Base-by-base conservation (phyloP, 345 rosid genomes). In the Euphorbia lathyris region DNA sequence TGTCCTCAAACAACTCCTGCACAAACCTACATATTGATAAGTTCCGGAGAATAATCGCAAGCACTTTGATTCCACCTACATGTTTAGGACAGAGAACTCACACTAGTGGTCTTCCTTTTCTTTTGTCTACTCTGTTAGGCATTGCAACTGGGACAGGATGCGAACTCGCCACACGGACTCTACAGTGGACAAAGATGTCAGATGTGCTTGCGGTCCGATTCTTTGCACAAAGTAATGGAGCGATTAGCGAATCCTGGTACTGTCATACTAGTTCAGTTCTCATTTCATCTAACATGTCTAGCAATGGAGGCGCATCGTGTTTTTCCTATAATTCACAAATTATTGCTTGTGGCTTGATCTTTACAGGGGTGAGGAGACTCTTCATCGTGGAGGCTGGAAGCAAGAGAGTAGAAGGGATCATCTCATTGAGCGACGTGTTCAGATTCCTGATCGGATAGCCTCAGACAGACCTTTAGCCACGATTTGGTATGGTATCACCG, bases 371-470 rank as follows among this genome's bases (percentile, higher is more conserved):
- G 43, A 80, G 96, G 79, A 81, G 96, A 72, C 77, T 90, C 47
- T 80, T 90, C 66, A 81, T 88, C 48, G 96, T 90, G 78, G 96
- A 90, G 76, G 88, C 90, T 34, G 96, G 96, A 55, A 90, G 90
- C 87, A 90, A 84, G 79, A 93, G 96, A 14, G 97, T 90, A 13
- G 88, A 91, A 87, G 97, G 95, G 69, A 82, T 88, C 43, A 82
- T 91, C 53, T 85, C 97, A 9, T 58, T 91, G 68, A 86, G 90
- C 58, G 95, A 91, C 72, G 82, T 91, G 63, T 87, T 88, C 78
- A 80, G 71, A 70, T 88, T 84, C 77, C 83, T 91, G 75, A 88
- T 88, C 45, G 95, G 86, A 66, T 56, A 43, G 59, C 52, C 55
- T 34, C 40, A 63, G 62, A 40, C 43, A 34, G 38, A 48, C 1